Base-by-base conservation (phyloP, 1,284 basidiomycete species). In the Cutaneotrichosporon cyanovorans region DNA sequence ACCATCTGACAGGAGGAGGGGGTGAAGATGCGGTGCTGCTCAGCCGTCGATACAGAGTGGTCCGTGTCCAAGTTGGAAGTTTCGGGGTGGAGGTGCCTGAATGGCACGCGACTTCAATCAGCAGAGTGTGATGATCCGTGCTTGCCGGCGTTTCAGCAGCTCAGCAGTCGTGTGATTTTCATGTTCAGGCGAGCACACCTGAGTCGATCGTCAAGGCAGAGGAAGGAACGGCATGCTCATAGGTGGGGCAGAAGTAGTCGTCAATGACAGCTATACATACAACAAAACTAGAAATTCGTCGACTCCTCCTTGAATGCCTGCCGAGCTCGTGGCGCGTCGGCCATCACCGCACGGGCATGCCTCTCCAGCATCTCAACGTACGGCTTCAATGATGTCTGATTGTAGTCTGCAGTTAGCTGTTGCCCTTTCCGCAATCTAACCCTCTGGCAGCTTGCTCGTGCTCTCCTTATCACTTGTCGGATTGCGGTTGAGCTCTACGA, bases 341-440 rank as follows among this genome's bases (percentile, higher is more conserved):
- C 62, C 45, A 77, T 56, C n/a, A 80, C 60, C 3, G 58, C 72
- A 14, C 69, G 57, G 16, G 74, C 72, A 52, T 96, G 87, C 60
- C 77, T 77, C 53, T 97, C 87, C 53, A 98, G 74, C 75, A 95
- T 80, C 40, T 92, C 86, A 31, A 98, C 83, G 62, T 91, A 97
- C 3, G 86, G 85, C 61, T 82, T 85, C 53, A 98, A 71, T 25
- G 74, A 74, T 22, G 77, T 80, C 35, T 73, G 66, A 28, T 75
- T 72, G 71, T 75, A 79, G 25, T 72, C 71, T 65, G 58, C 30
- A 5, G 43, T 45, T n/a, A 46, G 44, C 31, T 21, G 3, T 15
- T 15, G 12, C 10, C 7, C 2, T 12, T 0, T 0, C 11, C 37
- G 16, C 44, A 12, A 28, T 7, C 25, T 33, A 28, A 49, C 48